phyloP scores from a whole-genome alignment of 345 rosid genomes.

The Punica granatum region DNA sequence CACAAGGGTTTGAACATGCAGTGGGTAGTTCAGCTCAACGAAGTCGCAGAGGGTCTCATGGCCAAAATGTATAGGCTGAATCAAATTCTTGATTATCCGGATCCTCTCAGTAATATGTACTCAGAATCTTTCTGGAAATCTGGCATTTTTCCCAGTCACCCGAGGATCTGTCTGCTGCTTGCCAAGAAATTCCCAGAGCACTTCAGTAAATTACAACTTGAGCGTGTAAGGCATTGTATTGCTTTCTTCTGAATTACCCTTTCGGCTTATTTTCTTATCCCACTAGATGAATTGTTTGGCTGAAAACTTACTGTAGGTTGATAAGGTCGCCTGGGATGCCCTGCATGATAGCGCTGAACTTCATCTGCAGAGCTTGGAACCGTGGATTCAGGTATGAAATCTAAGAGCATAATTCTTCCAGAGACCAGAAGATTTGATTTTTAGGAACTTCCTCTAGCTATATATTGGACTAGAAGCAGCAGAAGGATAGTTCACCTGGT shows the following conservation, averaged over 20 bases:
- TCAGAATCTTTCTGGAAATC: conserved; percentile 96
- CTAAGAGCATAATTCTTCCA: not conserved
- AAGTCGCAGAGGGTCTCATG: conserved; percentile 95
- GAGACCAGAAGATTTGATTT: not conserved
- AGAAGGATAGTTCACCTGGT: not conserved
- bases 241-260: conserved; percentile 3
- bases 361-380: conserved; percentile 91
- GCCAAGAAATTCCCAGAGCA: conserved; percentile 97
- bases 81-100: conserved; percentile 91
- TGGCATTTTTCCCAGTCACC: conserved; percentile 79
- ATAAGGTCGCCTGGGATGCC: conserved; percentile 82
- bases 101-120: conserved; percentile 59
- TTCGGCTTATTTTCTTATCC: not conserved
- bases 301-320: conserved; percentile 45
- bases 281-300: not conserved
- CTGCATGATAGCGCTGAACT: conserved; percentile 78
- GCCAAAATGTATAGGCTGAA: conserved; percentile 92
- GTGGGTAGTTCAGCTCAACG: conserved; percentile 84
- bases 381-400: conserved; percentile 79
- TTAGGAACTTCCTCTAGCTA: not conserved
- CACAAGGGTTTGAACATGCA: conserved; percentile 85
- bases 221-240: conserved; percentile 56
- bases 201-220: conserved; percentile 88
- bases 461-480: not conserved
- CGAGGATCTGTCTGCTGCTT: conserved; percentile 76